Conservation (phyloP, 441 rosid genomes). For the Erodium moschatum region DNA sequence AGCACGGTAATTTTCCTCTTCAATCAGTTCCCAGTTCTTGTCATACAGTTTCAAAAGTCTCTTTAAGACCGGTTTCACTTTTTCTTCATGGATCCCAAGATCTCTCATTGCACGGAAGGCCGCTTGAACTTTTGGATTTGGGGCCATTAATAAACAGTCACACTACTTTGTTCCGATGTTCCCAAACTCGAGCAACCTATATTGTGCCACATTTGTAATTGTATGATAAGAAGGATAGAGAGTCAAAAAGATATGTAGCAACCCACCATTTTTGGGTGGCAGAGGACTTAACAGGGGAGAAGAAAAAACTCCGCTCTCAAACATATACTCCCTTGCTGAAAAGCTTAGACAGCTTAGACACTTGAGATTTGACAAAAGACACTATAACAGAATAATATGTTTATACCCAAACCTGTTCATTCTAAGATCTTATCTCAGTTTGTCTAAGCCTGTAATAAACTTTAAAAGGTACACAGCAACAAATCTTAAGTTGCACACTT, state of each 20-base stretch:
- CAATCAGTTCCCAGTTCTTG: constrained; percentile 7
- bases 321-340: background rate
- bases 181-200: background rate
- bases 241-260: background rate
- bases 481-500: background rate
- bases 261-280: background rate
- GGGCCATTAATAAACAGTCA: background rate
- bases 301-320: background rate
- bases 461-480: background rate
- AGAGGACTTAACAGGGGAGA: background rate
- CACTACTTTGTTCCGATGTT: background rate
- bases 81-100: background rate
- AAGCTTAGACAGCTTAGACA: background rate
- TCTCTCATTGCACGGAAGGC: constrained; percentile 5
- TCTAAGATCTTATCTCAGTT: no score
- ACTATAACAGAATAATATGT: background rate
- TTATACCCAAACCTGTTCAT: background rate
- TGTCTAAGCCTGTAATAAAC: background rate
- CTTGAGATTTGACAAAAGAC: background rate
- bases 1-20: constrained; percentile 4
- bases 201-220: background rate
- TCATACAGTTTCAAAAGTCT: constrained; percentile 6
- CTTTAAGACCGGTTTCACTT: constrained; percentile 7
- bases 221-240: background rate
- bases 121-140: constrained; percentile 5